These are phyloP conservation scores for Elsinoe necatrix DNA, from an alignment of 2,329 filamentous ascomycete species.

Conservation along the genomic window DNA sequence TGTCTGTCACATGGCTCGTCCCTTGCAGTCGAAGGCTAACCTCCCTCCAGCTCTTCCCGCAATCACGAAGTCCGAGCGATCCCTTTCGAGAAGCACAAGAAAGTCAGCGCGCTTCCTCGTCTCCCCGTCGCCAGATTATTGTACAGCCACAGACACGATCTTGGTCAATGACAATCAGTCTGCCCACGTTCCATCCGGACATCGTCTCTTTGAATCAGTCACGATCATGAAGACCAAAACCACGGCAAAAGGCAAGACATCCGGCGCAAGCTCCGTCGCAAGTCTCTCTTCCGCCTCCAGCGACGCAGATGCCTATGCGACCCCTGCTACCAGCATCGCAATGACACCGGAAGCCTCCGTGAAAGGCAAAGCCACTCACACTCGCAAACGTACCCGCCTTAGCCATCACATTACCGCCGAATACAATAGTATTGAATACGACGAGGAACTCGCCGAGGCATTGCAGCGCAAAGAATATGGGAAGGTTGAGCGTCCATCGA, in stretches of 20 bases:
- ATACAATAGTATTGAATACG: slow-evolving; percentile 21
- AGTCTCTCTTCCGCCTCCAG: slow-evolving; percentile 21
- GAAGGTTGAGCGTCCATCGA: slow-evolving; percentile 20
- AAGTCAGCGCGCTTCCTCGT: background rate
- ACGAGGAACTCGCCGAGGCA: slow-evolving; percentile 25
- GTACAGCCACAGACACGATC: background rate
- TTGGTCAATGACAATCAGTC: background rate
- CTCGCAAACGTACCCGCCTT: slow-evolving; percentile 27
- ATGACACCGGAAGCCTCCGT: slow-evolving; percentile 46
- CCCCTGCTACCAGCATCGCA: slow-evolving; percentile 52
- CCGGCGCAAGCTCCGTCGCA: slow-evolving; percentile 10
- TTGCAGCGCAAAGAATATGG: slow-evolving; percentile 32
- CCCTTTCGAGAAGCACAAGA: background rate
- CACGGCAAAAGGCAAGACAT: background rate
- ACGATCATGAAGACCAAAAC: slow-evolving; percentile 4
- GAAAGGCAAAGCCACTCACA: slow-evolving; percentile 21
- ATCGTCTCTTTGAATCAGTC: slow-evolving; percentile 3
- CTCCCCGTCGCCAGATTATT: slow-evolving; percentile 7
- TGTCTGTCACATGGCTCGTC: background rate
- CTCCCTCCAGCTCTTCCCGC: background rate
- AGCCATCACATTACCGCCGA: slow-evolving; percentile 23
- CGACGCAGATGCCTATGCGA: slow-evolving; percentile 44
- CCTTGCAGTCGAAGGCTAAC: background rate
- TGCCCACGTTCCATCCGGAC: background rate
- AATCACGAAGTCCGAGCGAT: background rate